These are phyloP conservation scores for Hordeum marinum DNA, from an alignment of 176 grass and related monocot genomes.

Conservation along the genomic window DNA sequence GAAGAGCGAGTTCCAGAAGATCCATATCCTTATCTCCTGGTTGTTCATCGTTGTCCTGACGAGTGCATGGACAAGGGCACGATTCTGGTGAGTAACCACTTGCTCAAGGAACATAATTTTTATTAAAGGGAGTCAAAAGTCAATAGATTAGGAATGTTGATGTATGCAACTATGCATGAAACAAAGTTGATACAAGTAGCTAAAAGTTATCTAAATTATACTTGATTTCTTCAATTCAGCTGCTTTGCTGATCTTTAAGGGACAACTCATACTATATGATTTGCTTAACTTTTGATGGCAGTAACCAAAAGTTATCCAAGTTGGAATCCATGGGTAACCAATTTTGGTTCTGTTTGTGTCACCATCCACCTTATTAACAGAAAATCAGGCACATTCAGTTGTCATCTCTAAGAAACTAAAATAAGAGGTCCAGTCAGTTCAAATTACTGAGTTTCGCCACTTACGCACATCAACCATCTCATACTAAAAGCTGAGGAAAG, in stretches of 20 bases:
- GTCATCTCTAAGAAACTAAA: neutral
- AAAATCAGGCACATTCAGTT: neutral
- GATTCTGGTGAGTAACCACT: conserved; percentile 32
- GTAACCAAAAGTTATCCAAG: neutral
- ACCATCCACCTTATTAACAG: neutral
- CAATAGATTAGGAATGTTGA: neutral
- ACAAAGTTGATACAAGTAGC: neutral
- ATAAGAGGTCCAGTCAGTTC: neutral
- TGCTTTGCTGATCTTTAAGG: conserved; percentile 15
- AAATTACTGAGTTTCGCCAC: neutral
- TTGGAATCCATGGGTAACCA: neutral
- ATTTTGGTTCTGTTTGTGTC: neutral
- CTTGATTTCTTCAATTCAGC: neutral
- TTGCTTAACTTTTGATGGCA: neutral
- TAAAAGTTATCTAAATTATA: neutral
- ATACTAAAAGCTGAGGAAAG: neutral
- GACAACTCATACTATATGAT: neutral
- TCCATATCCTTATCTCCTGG: conserved; percentile 63
- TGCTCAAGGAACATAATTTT: neutral
- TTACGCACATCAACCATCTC: neutral
- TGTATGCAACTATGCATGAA: neutral
- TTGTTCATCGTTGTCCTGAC: neutral
- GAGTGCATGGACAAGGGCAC: conserved; percentile 21
- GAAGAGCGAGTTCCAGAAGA: conserved; percentile 63
- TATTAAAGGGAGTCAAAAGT: neutral